Base-by-base conservation (phyloP, 345 rosid genomes). In the Cardiospermum halicacabum region DNA sequence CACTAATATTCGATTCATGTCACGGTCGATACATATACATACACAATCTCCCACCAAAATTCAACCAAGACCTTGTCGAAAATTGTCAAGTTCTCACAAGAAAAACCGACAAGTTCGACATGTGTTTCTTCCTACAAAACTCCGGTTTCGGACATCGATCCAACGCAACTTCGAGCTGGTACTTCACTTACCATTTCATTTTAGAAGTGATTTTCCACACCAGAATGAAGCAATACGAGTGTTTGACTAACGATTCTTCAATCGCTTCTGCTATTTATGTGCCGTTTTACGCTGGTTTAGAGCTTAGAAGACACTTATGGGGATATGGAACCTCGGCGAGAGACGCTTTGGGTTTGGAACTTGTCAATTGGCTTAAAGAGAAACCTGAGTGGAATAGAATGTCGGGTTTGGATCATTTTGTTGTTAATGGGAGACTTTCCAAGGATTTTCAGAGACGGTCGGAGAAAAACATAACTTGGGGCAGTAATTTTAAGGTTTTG, bases 381-480 rank as follows among this genome's bases (percentile, higher is more conserved):
- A 74, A 56, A 55, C 77, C 84, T 0, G 84, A 75, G 40, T 79
- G 84, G 84, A 70, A 25, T 16, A 72, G 40, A 22, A 69, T 74
- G 74, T 15, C 32, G 62, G 86, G 86, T 5, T 64, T 63, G 56
- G 86, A 79, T 55, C 84, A 82, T 74, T 82, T 79, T 73, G 56
- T 82, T 9, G 72, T 72, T 13, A 13, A 73, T 0, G 84, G 86
- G 13, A 63, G 86, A 57, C 74, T 75, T 28, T 72, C 58, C 62
- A 43, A 69, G 21, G 86, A 82, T 60, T 82, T 79, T 47, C 59
- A 73, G 51, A 70, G 82, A 45, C 10, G 6, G 25, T 24, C 54
- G 0, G 58, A 79, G 7, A 3, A 45, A 3, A 76, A 74, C 30
- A 65, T 68, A 0, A 74, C 45, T 1, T 79, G 82, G 84, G 84